Base-by-base conservation (phyloP, 1,284 basidiomycete species). In the Trametes pubescens region DNA sequence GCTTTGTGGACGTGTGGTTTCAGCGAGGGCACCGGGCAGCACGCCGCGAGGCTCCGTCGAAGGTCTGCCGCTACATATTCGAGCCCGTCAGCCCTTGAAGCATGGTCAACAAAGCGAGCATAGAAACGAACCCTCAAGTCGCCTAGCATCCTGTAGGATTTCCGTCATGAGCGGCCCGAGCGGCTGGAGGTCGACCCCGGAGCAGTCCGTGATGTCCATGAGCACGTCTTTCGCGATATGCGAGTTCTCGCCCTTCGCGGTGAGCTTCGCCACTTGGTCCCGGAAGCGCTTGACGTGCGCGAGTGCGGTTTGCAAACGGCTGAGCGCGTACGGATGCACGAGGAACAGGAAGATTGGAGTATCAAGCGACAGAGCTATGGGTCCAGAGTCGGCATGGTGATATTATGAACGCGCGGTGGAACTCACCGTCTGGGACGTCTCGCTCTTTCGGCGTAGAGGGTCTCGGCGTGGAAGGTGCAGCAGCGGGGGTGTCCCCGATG, bases 201-300 rank as follows among this genome's bases (percentile, higher is more conserved):
- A 89, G 66, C 79, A 83, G 65, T 85, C 82, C 14, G 92, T 80
- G 37, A 83, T 72, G 72, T 92, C 90, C 57, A 86, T 69, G 2
- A 93, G 76, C 38, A 86, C 78, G 54, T 85, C 83, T 69, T 84
- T 85, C 1, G 89, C 89, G 34, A 90, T 85, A 54, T 86, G 83
- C 11, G 86, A 79, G 65, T 81, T 86, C 73, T 90, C 87, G 63
- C 80, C 82, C 52, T 81, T 82, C 22, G 88, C 81, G 9, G 83
- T 79, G 47, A 87, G 75, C 9, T 79, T 78, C 35, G 77, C 78
- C 32, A 92, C 73, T 67, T 82, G 83, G 51, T 77, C 78, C 51
- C 84, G 82, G 68, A 90, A 86, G 61, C 79, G 78, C 66, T 82
- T 86, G 54, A 92, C 81, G 66, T 91, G 85, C 21, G 69, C 75